Percentiles rank a stretch among this genome's conserved stretches.
Conservation (phyloP, 371 early-diverging fungal genomes). For the Funneliformis caledonium region DNA sequence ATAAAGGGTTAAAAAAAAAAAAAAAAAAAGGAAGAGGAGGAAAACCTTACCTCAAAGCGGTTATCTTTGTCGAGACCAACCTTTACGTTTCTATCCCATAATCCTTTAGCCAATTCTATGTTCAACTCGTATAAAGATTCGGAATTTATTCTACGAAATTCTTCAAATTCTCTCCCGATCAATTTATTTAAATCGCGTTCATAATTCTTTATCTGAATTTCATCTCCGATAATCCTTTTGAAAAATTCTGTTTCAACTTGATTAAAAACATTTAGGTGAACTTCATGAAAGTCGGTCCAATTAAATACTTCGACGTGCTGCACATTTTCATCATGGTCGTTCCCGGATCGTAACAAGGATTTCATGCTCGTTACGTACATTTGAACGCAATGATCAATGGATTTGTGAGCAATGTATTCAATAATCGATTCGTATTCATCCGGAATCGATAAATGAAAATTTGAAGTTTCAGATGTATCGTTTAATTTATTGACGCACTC, state of each 20-base stretch:
- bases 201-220: not conserved
- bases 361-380: slow-evolving; percentile 4
- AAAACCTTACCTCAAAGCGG: not conserved
- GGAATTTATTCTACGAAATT: slow-evolving; percentile 24
- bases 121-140: slow-evolving; percentile 15
- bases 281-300: slow-evolving; percentile 8
- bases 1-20: not conserved
- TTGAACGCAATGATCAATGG: not conserved
- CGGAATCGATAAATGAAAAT: slow-evolving; percentile 24
- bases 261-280: slow-evolving; percentile 6
- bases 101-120: not conserved
- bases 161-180: not conserved
- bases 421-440: slow-evolving; percentile 20
- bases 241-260: slow-evolving; percentile 11
- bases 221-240: slow-evolving; percentile 1
- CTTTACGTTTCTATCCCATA: not conserved
- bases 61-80: not conserved
- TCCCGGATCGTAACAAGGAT: not conserved
- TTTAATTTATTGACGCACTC: slow-evolving; percentile 30
- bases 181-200: not conserved
- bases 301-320: not conserved
- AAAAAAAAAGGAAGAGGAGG: not conserved
- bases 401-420: slow-evolving; percentile 12
- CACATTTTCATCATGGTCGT: not conserved
- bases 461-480: not conserved